A percentile compares a stretch with the other conserved stretches of the same genome.
Conservation (phyloP, 495 filamentous ascomycete genomes). For the Xanthoparmelia taractica region DNA sequence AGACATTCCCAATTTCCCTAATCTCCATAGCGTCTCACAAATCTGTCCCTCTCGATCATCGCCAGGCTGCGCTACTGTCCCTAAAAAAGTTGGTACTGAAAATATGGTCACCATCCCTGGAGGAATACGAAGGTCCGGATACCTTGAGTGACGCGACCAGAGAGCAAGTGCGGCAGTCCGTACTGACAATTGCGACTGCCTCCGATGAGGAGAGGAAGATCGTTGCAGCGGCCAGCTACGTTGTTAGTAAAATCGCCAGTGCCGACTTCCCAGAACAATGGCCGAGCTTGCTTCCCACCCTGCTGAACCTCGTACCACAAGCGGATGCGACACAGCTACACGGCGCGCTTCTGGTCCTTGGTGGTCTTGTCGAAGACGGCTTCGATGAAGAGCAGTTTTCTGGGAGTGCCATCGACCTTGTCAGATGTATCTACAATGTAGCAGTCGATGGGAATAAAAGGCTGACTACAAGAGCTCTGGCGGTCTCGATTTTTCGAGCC, state of each 20-base stretch:
- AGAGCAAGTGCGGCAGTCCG: conserved; percentile 54
- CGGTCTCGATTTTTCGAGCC: conserved; percentile 77
- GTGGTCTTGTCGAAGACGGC: conserved; percentile 84
- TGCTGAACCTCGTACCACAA: conserved; percentile 67
- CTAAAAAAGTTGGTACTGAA: conserved; percentile 73
- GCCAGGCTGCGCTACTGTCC: conserved; percentile 74
- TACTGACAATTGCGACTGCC: conserved; percentile 72
- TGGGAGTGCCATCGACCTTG: conserved; percentile 69
- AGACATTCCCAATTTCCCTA: conserved; percentile 68
- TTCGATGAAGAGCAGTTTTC: conserved; percentile 94
- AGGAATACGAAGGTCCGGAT: conserved; percentile 57
- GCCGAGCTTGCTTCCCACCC: conserved; percentile 72
- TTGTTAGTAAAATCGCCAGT: conserved; percentile 92
- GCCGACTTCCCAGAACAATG: conserved; percentile 91
- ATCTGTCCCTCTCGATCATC: conserved; percentile 59
- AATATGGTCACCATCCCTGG: conserved; percentile 64
- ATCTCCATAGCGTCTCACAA: conserved; percentile 69
- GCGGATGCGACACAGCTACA: conserved; percentile 72
- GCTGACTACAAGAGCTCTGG: conserved; percentile 66
- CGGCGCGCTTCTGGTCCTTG: conserved; percentile 78
- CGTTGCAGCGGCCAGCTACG: conserved; percentile 74
- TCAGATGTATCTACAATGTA: conserved; percentile 73
- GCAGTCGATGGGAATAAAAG: conserved; percentile 68
- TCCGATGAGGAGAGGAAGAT: conserved; percentile 73
- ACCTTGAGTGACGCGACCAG: conserved; percentile 54